Evolutionary conservation across 805 yeast species (phyloP), one percentile per base, ranked within the genome.

Genomic region (Suhomyces sp.): DNA sequence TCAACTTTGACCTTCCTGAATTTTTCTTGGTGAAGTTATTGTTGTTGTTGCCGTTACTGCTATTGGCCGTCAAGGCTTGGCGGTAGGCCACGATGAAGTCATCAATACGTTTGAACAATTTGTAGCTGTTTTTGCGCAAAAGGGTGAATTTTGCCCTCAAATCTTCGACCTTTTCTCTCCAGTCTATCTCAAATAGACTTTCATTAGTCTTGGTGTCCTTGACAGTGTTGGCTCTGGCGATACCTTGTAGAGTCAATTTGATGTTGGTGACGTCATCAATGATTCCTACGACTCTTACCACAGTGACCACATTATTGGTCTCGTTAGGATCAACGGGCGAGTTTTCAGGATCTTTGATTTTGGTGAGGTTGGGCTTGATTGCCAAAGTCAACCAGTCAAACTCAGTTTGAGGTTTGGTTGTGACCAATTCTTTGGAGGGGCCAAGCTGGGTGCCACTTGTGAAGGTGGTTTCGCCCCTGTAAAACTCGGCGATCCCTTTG

Each of bases 181-280:
- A 63, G 44, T 66, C 68, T 3, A 73, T 56, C 10, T 61, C 62
- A 23, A 74, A 54, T 29, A 65, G 49, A 10, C 55, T 53, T 52
- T 72, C 77, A 56, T 67, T 65, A 9, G 63, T 50, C 24, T 50
- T 9, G 41, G 54, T 5, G 49, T 29, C 38, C 7, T 51, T 27
- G 9, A 44, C 50, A 44, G 54, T 59, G 17, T 51, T 46, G 13
- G 79, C 86, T 54, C 87, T 69, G 0, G 76, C 60, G 3, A 82
- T 53, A 1, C 85, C 85, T 57, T 77, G 81, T 47, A 83, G 70
- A 0, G 82, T 76, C 22, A 84, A 51, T 19, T 75, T 70, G 45
- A 82, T 67, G 48, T 69, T 69, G 41, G 73, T 71, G n/a, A 71
- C 66, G 48, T 73, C 80, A 50, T 76, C 80, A 19, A 71, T 63